Evolutionary conservation across 1,139 yeast genomes (phyloP), one percentile per base, ranked within the genome.

Genomic region (Suhomyces bokatorum): DNA sequence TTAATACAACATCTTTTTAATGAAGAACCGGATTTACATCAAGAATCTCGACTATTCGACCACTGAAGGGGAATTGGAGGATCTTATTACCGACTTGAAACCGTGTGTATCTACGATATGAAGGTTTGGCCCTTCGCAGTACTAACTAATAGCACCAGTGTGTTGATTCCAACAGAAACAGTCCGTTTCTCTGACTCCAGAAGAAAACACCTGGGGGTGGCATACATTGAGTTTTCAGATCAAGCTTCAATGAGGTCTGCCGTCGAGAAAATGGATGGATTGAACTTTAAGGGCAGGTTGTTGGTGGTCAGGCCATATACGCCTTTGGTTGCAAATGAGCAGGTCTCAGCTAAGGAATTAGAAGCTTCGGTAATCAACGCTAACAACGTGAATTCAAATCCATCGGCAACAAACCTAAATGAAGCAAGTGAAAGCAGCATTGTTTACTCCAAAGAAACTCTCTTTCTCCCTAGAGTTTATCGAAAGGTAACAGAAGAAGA

Each of bases 141-240:
- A 49, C 50, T 44, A 48, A 20, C 45, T 29, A 8, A 16, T 40
- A 50, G 79, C 5, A 44, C 57, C 14, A 70, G 73, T 16, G 76
- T 80, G 6, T 63, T 81, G 52, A 72, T 80, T 42, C 86, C 86
- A 24, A 75, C 75, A 47, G 78, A 76, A 52, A 76, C 81, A 1
- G 68, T 78, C n/a, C 67, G 76, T 30, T 77, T 78, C 15, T 63
- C 27, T 24, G 12, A 11, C 27, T 3, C 10, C 8, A 24, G 9
- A 24, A 24, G 27, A 9, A 24, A 4, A 24, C 27, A 24, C 6
- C 27, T 11, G 12, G 27, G 27, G 27, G 27, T 24, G 27, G 27
- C 27, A 6, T 24, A 24, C 12, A 11, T 24, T 8, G 27, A 24
- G 12, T 24, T 24, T 24, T 8, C 10, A 4, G 27, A 24, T 3